Percentiles rank a stretch among this genome's conserved stretches.
phyloP scores from a whole-genome alignment of 192 early-diverging fungal species.

The Backusella tarrabulga region DNA sequence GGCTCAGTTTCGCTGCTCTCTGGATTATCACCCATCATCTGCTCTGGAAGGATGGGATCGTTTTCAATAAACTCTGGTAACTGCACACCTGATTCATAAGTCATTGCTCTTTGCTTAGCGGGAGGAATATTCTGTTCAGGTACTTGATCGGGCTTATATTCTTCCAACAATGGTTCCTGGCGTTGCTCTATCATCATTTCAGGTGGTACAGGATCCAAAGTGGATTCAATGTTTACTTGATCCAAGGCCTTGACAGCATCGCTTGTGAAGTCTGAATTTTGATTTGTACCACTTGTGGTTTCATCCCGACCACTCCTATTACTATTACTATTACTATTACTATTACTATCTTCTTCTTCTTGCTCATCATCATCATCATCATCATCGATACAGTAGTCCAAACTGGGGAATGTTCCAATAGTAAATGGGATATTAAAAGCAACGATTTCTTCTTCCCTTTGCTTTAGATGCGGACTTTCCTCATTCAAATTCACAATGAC shows the following conservation, averaged over 20 bases:
- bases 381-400: constrained; percentile 2
- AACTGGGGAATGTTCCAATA: background rate
- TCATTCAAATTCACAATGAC: background rate
- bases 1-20: background rate
- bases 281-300: background rate
- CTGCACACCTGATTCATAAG: background rate
- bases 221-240: background rate
- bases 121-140: background rate
- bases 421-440: constrained; percentile 3
- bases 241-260: background rate
- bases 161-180: background rate
- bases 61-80: background rate
- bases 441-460: background rate
- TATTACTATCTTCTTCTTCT: background rate
- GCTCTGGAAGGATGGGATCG: background rate
- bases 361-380: background rate
- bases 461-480: background rate
- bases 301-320: too few relatives aligned
- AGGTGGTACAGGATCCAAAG: background rate
- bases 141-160: background rate
- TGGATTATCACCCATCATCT: background rate
- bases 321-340: background rate
- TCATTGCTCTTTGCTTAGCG: background rate
- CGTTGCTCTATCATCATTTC: background rate
- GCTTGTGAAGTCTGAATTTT: background rate